Percentiles rank a stretch among this genome's conserved stretches.
Conservation (phyloP, 208 protist genomes). For the Crithidia acanthocephali region DNA sequence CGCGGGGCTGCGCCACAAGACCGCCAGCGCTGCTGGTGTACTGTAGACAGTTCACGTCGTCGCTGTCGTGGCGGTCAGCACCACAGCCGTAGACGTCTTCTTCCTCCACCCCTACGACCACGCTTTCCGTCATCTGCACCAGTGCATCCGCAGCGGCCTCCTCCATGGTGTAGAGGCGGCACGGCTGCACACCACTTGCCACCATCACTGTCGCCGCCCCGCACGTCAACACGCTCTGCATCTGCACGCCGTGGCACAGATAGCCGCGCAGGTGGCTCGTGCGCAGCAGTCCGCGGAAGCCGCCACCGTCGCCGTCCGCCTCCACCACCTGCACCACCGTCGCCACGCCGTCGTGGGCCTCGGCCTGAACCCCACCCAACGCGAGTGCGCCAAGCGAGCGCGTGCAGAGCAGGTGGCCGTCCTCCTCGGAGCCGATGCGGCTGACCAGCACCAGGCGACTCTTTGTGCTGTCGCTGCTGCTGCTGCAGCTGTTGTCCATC, state of each 20-base stretch:
- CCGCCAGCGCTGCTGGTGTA: not conserved
- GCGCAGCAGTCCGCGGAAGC: constrained; percentile 21
- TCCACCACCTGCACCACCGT: constrained; percentile 44
- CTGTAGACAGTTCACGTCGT: not conserved
- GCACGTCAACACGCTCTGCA: constrained; percentile 30
- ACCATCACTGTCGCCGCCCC: constrained; percentile 30
- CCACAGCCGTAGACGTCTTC: constrained; percentile 18
- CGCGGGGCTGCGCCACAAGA: constrained; percentile 3
- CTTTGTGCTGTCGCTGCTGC: not conserved
- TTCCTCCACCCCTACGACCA: constrained; percentile 35
- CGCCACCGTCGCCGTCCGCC: constrained; percentile 14
- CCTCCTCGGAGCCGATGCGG: constrained; percentile 63
- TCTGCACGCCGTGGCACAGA: constrained; percentile 35
- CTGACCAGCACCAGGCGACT: constrained; percentile 52
- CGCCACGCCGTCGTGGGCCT: constrained; percentile 10
- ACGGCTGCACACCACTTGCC: constrained; percentile 31
- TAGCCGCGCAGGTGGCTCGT: constrained; percentile 15
- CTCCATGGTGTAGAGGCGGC: constrained; percentile 38
- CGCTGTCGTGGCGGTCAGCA: not conserved
- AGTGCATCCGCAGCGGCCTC: constrained; percentile 20
- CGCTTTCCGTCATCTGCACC: constrained; percentile 29
- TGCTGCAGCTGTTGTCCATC: constrained; percentile 14
- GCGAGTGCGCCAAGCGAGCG: constrained; percentile 65
- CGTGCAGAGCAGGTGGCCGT: constrained; percentile 49
- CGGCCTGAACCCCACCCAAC: constrained; percentile 13